Percentiles rank a stretch among this genome's conserved stretches.
Conservation (phyloP, 2,329 filamentous ascomycete species). For the Harringtonia aguacate region DNA sequence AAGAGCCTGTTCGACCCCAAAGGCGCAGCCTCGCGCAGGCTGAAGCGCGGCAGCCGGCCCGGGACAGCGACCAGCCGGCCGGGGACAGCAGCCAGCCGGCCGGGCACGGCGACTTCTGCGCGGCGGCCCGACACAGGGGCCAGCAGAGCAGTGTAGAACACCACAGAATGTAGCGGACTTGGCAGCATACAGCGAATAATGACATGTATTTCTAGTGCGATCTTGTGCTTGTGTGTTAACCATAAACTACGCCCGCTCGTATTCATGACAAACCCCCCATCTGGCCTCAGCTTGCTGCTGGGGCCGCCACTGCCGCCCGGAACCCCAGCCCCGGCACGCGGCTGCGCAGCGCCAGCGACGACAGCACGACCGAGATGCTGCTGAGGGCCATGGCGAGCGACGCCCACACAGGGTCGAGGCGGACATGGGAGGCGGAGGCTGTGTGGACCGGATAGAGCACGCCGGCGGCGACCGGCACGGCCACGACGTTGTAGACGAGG, state of each 20-base stretch:
- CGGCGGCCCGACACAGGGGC: not conserved
- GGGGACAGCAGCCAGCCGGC: not conserved
- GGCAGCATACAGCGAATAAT: too few species aligned
- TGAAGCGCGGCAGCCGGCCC: conserved; percentile 17
- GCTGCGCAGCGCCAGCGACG: conserved; percentile 61
- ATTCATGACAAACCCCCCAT: not conserved
- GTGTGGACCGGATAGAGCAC: conserved; percentile 53
- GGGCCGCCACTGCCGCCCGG: conserved; percentile 16
- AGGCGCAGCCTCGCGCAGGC: conserved; percentile 35
- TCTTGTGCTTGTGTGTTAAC: too few species aligned
- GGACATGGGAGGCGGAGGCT: conserved; percentile 40
- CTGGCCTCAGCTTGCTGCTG: not conserved
- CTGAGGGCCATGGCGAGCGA: conserved; percentile 87
- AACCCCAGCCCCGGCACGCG: conserved; percentile 33
- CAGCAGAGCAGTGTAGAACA: not conserved
- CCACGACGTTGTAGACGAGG: conserved; percentile 66
- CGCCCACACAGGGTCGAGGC: conserved; percentile 74
- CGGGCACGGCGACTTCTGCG: not conserved
- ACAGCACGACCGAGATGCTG: conserved; percentile 78
- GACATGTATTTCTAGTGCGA: too few species aligned
- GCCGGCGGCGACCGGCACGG: conserved; percentile 72
- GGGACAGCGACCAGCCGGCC: conserved; percentile 2
- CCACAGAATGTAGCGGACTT: too few species aligned
- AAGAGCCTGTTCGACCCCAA: conserved; percentile 63
- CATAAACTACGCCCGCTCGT: too few species aligned